Conservation (phyloP, 768 basidiomycete species). For the Suillus fuscotomentosus region DNA sequence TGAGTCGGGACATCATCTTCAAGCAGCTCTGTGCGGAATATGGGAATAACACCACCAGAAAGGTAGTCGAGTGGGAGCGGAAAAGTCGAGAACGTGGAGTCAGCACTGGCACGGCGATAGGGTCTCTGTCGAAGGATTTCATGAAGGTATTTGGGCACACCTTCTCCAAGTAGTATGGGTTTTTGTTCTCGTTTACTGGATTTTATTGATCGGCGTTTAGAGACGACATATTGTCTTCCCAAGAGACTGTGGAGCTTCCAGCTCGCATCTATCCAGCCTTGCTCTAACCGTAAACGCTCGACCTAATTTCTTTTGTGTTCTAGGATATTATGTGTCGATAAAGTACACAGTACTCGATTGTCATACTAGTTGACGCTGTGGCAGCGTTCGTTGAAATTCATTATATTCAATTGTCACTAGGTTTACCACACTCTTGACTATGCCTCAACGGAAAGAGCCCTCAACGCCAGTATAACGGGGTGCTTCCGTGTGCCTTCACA, state of each 20-base stretch:
- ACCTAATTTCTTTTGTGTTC: not conserved
- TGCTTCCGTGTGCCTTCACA: slow-evolving; percentile 34
- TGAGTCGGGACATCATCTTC: slow-evolving; percentile 11
- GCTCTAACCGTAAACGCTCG: not conserved
- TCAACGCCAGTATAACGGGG: slow-evolving; percentile 38
- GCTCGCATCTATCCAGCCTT: not conserved
- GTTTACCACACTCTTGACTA: not conserved
- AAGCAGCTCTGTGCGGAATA: not conserved
- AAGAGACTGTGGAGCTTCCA: not conserved
- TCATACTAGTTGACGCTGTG: not conserved
- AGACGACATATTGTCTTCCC: not conserved
- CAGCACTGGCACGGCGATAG: not conserved
- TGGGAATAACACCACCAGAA: not conserved
- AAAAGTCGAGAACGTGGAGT: not conserved
- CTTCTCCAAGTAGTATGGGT: not conserved
- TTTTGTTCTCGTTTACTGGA: not conserved
- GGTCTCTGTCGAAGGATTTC: not conserved
- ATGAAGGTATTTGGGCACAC: not conserved
- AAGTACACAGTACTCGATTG: not conserved
- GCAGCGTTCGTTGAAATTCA: not conserved
- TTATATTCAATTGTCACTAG: not conserved
- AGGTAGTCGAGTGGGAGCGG: not conserved
- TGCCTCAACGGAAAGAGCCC: not conserved
- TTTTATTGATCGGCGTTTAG: not conserved
- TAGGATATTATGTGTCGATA: not conserved